Base-by-base conservation (phyloP, 164 flowering plant genomes). In the Malania oleifera region DNA sequence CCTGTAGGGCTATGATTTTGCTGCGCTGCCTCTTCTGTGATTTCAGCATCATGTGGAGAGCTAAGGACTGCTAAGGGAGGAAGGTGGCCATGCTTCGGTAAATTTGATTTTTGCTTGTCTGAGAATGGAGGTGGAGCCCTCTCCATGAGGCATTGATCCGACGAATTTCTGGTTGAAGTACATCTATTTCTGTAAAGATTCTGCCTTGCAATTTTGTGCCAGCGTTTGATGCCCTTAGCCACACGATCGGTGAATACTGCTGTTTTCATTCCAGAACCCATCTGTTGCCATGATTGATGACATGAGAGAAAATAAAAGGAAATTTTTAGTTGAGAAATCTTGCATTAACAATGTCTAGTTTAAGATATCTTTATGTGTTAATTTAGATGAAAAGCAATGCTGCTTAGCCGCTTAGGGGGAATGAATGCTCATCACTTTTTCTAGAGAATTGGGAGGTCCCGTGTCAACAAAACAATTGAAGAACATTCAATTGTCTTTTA, bases 171-270 rank as follows among this genome's bases (percentile, higher is more conserved):
- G 18, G 31, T 64, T 45, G 56, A 20, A 43, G 38, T 48, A 18
- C 67, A 62, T 60, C 54, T 59, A 37, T 56, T 62, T 40, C 47
- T 69, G 2, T 65, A 60, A 14, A 74, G 68, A 41, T 63, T 69
- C 19, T 10, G 57, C 19, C 67, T 49, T 39, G 81, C 76, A 7
- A 44, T 55, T n/a, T 54, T 47, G 1, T 43, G 62, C 68, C 68
- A 65, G 15, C 20, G 18, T 41, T 50, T 58, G 12, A 65, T 57
- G 37, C 68, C 68, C 26, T 18, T 25, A 24, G 55, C 58, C 8
- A 65, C 53, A 7, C 58, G 25, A 7, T 65, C 63, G 0, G 62
- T 52, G 38, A 65, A 65, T 10, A 65, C 58, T 24, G 62, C 62
- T 34, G 28, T 43, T 22, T 52, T 52, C 68, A 45, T 31, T 37